Conservation (phyloP, 2,329 filamentous ascomycete species). For the Colletotrichum aenigma region DNA sequence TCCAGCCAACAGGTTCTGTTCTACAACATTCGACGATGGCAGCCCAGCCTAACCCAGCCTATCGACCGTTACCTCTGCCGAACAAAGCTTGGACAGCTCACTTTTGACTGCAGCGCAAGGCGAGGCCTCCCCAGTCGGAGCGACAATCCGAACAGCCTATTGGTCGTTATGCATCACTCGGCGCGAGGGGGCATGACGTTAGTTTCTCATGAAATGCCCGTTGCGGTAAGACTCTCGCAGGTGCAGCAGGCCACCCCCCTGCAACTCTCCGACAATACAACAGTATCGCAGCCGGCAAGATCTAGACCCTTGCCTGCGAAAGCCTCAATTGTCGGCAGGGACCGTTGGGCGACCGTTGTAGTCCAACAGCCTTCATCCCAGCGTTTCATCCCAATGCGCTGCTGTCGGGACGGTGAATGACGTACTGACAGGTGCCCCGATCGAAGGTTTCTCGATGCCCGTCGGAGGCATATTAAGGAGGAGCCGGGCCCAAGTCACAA, state of each 20-base stretch:
- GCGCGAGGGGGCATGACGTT: constrained; percentile 13
- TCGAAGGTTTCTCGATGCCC: constrained; percentile 1
- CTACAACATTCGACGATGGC: not conserved
- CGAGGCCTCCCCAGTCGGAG: not conserved
- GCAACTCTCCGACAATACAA: constrained; percentile 4
- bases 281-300: not conserved
- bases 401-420: constrained; percentile 5
- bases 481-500: not conserved
- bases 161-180: not conserved
- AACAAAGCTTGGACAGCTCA: not conserved
- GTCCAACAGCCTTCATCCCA: constrained; percentile 14
- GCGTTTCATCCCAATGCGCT: constrained; percentile 14
- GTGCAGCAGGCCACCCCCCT: not conserved
- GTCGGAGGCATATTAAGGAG: constrained; percentile 11
- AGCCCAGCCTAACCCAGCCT: not conserved
- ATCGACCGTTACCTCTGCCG: not conserved
- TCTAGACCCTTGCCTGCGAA: not conserved
- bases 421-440: constrained; percentile 15
- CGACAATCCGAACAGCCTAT: not conserved
- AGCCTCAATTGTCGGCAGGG: not conserved
- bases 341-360: not conserved
- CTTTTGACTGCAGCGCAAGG: not conserved
- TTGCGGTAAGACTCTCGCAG: constrained; percentile 14
- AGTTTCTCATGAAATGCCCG: constrained; percentile 16
- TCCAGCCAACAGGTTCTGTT: not conserved